Evolutionary conservation across 768 basidiomycete genomes (phyloP), one percentile per base, ranked within the genome.

Genomic region (Favolaschia claudopus): DNA sequence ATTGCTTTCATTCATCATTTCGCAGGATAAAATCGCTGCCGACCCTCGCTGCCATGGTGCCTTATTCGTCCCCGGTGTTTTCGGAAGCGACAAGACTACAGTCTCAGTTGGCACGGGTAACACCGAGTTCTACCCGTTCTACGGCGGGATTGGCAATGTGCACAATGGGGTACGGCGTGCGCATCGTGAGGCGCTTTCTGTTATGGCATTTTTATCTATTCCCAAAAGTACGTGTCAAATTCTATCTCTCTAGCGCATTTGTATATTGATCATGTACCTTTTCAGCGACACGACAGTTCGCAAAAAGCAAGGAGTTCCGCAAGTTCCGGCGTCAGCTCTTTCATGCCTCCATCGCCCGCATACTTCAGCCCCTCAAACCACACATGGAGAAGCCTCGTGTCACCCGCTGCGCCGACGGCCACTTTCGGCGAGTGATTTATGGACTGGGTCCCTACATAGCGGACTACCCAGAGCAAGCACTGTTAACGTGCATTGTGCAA

Each of bases 401-500:
- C 1, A 59, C 60, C 0, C 43, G 38, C 7, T 71, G 66, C 24
- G 43, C 63, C 0, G 67, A 71, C 29, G 58, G 66, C 5, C 62
- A 69, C 48, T 66, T 55, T 37, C 36, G 62, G 2, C 52, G 44
- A 0, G 50, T 59, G 0, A 60, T 71, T n/a, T 71, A 71, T 46
- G 67, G 63, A 17, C 9, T 68, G 2, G 59, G 43, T 1, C 70
- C 69, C 1, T 68, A 60, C 52, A 69, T 73, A 32, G 65, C 69
- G 2, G 69, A 74, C 39, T 74, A 74, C 43, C 72, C 72, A 0
- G 72, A 74, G 44, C 72, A 74, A 43, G 64, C 60, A 0, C 52
- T 64, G 1, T 29, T 68, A 2, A 38, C 64, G 0, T 47, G 67
- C 25, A 63, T 70, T 15, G 71, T 74, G 0, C 53, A 64, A 28